Conservation (phyloP, 257 asterid species). For the Solanum gandarillasii region DNA sequence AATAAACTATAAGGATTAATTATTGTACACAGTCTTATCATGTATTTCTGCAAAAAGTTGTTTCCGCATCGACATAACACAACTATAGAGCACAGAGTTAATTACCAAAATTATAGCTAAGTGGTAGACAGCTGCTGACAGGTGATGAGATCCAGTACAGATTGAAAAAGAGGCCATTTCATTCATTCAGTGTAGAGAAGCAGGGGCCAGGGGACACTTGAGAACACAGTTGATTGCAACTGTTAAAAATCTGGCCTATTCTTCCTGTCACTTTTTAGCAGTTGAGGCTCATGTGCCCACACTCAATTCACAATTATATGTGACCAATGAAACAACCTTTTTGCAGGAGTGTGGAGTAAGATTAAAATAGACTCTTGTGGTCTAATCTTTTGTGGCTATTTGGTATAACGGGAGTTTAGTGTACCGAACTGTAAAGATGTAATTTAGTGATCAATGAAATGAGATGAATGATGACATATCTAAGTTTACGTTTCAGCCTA, state of each 20-base stretch:
- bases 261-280: neutral
- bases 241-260: neutral
- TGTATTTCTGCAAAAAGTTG: neutral
- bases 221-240: neutral
- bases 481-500: neutral
- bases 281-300: neutral
- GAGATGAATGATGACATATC: neutral
- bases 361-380: neutral
- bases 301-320: neutral
- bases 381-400: neutral
- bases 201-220: neutral
- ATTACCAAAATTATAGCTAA: neutral
- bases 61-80: neutral
- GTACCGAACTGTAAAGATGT: neutral
- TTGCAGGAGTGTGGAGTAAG: no score
- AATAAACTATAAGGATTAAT: no score
- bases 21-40: no score
- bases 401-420: no score
- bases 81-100: neutral
- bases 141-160: neutral
- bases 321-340: neutral
- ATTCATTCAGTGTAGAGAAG: neutral
- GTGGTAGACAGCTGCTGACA: neutral
- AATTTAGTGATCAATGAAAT: neutral
- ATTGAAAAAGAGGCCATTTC: neutral